phyloP scores from a whole-genome alignment of 257 asterid genomes.

The Solanum arcanum region DNA sequence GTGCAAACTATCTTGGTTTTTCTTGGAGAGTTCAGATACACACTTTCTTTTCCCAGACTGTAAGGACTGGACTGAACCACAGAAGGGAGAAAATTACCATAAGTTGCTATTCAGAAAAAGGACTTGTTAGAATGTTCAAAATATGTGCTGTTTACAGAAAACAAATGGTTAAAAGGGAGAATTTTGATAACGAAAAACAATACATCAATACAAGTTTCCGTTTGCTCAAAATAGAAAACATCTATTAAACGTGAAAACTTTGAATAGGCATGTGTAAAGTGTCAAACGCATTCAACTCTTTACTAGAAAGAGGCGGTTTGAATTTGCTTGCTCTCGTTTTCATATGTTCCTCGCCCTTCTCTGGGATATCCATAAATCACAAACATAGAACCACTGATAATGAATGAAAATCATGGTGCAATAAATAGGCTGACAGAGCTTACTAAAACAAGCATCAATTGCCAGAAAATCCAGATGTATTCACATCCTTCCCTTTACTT shows the following conservation, averaged over 20 bases:
- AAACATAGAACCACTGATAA: not conserved
- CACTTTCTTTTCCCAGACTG: slow-evolving; percentile 19
- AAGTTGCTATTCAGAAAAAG: not conserved
- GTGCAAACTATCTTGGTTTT: slow-evolving; percentile 96
- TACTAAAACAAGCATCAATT: not conserved
- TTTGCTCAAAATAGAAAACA: not conserved
- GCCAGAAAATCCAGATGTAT: not conserved
- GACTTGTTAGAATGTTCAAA: not conserved
- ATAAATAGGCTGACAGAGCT: not conserved
- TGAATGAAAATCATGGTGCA: not conserved
- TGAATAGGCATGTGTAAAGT: not conserved
- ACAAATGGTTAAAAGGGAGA: not conserved
- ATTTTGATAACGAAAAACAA: not conserved
- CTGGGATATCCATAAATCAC: not conserved
- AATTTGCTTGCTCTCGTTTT: not conserved
- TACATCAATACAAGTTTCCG: not conserved
- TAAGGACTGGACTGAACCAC: slow-evolving; percentile 38
- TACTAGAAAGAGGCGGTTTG: not conserved
- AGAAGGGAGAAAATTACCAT: slow-evolving; percentile 2
- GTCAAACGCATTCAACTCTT: not conserved
- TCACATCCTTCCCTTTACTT: not conserved
- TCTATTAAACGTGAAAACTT: not conserved
- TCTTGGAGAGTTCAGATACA: slow-evolving; percentile 31
- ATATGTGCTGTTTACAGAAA: not conserved
- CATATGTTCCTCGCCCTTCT: not conserved